A percentile compares a stretch with the other conserved stretches of the same genome.
Evolutionary conservation across 495 filamentous ascomycete genomes (phyloP).

Genomic region (Neurospora pannonica): DNA sequence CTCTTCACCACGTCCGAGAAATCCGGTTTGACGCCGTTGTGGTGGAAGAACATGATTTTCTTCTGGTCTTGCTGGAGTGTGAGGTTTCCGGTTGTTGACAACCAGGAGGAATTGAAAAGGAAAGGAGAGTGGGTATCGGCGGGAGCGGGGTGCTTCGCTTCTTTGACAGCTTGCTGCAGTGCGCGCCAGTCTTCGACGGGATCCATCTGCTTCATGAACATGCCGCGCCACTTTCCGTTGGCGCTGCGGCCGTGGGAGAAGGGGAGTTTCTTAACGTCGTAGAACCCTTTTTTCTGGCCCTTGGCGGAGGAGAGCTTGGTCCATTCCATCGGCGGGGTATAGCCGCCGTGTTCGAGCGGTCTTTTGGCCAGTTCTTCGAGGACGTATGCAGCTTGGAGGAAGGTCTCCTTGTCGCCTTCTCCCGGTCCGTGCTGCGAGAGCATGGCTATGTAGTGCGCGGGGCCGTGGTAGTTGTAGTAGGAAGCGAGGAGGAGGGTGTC

Average conservation of each 20-base stretch:
- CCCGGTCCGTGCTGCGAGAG: constrained; percentile 47
- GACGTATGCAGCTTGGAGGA: constrained; percentile 44
- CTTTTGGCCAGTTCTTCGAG: constrained; percentile 25
- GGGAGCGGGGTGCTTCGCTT: not conserved
- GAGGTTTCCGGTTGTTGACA: not conserved
- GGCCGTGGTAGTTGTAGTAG: constrained; percentile 58
- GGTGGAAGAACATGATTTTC: constrained; percentile 44
- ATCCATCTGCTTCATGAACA: constrained; percentile 17
- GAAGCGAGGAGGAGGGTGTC: constrained; percentile 44
- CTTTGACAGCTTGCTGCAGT: constrained; percentile 7
- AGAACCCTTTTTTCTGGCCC: constrained; percentile 26
- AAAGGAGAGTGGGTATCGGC: not conserved
- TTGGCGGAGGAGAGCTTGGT: not conserved
- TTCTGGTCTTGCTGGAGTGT: constrained; percentile 12
- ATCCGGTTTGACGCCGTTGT: constrained; percentile 47
- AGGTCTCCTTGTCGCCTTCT: constrained; percentile 59
- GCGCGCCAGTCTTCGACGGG: constrained; percentile 17
- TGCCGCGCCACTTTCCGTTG: constrained; percentile 8
- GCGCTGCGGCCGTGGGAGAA: constrained; percentile 3
- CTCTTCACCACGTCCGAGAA: constrained; percentile 17
- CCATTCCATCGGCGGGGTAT: constrained; percentile 7
- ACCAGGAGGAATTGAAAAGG: constrained; percentile 7
- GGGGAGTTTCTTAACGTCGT: constrained; percentile 31
- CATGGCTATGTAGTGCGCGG: constrained; percentile 48
- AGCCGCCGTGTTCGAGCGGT: not conserved